These are phyloP conservation scores for Pouteria glomerata DNA, from an alignment of 148 eudicot genomes.

Conservation along the genomic window DNA sequence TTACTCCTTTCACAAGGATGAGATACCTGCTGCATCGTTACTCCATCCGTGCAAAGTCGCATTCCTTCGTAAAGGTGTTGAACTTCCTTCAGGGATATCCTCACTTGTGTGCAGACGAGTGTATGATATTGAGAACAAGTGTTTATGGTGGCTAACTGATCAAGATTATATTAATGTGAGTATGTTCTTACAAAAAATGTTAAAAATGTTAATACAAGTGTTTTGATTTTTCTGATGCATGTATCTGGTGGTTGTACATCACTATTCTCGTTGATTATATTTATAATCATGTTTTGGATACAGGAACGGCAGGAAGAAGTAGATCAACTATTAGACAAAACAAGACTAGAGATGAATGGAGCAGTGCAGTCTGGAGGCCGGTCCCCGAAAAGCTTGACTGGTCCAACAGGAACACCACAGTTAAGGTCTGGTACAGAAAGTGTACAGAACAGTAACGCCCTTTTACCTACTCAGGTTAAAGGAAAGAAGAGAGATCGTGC, in stretches of 20 bases:
- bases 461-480: conserved; percentile 54
- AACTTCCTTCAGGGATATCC: conserved; percentile 67
- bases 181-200: too few relatives aligned
- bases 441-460: conserved; percentile 46
- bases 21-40: conserved; percentile 80
- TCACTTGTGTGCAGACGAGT: conserved; percentile 82
- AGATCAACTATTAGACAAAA: conserved; percentile 63
- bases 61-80: conserved; percentile 74
- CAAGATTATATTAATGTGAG: conserved; percentile 74
- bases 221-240: neutral
- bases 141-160: conserved; percentile 89
- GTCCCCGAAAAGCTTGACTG: conserved; percentile 68
- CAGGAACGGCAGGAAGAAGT: conserved; percentile 95
- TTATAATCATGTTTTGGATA: conserved; percentile 9
- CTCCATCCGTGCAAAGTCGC: conserved; percentile 94
- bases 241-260: neutral
- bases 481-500: conserved; percentile 80
- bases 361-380: conserved; percentile 61
- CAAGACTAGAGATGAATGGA: conserved; percentile 67
- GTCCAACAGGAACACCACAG: conserved; percentile 45
- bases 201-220: neutral
- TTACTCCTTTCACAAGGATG: conserved; percentile 82
- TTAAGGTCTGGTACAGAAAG: conserved; percentile 61
- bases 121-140: conserved; percentile 63
- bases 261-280: conserved; percentile 8